Percentiles rank a stretch among this genome's conserved stretches.
Evolutionary conservation across 2,329 filamentous ascomycete species (phyloP).

Genomic region (Claviceps sp.): DNA sequence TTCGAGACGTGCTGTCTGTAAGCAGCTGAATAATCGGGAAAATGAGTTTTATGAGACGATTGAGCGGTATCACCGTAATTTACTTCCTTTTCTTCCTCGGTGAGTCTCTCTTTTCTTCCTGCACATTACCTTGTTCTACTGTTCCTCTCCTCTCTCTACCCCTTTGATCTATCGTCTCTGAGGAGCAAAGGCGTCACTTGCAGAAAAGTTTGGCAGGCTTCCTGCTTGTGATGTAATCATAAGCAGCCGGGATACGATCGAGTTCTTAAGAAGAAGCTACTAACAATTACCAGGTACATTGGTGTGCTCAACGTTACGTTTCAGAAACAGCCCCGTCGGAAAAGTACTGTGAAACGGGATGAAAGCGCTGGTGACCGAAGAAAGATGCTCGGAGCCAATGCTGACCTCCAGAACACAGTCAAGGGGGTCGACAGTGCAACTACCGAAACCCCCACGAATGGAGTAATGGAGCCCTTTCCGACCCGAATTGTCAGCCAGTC

Average conservation of each 20-base stretch:
- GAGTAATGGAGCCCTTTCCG: constrained; percentile 9
- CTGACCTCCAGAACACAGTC: background rate
- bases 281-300: constrained; percentile 56
- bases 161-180: background rate
- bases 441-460: constrained; percentile 7
- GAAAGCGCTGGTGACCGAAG: constrained; percentile 25
- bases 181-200: too few relatives aligned
- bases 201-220: background rate
- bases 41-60: constrained; percentile 98
- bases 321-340: constrained; percentile 64
- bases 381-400: constrained; percentile 18
- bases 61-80: constrained; percentile 77
- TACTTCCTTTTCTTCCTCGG: constrained; percentile 85
- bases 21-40: constrained; percentile 93
- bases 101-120: constrained; percentile 22
- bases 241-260: background rate
- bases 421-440: constrained; percentile 2
- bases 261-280: background rate
- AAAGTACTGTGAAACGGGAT: constrained; percentile 39
- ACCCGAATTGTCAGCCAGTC: constrained; percentile 56
- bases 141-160: background rate
- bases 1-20: constrained; percentile 88
- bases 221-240: background rate
- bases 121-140: background rate
- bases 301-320: constrained; percentile 95